phyloP scores from a whole-genome alignment of 176 grass and related monocot genomes.

The Aegilops umbellulata region DNA sequence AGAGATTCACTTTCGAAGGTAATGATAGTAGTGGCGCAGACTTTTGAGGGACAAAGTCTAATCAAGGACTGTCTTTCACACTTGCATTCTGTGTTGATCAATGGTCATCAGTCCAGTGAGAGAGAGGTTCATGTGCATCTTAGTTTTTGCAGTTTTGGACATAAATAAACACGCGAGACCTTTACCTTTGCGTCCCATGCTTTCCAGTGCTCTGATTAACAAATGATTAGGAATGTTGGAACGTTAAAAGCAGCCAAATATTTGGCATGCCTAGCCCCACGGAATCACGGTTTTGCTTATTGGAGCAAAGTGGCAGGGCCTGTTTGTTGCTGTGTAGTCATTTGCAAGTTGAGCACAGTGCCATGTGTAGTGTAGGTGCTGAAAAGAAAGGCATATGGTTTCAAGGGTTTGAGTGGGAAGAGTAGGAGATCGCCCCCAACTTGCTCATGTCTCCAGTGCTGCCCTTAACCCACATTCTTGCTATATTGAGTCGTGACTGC shows the following conservation, averaged over 20 bases:
- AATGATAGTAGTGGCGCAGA: constrained; percentile 29
- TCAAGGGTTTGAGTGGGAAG: constrained; percentile 11
- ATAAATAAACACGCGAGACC: not conserved
- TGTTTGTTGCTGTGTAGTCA: constrained; percentile 10
- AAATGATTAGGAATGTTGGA: constrained; percentile 16
- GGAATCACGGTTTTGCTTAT: not conserved
- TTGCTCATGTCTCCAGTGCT: constrained; percentile 23
- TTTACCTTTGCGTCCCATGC: not conserved
- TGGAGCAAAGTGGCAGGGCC: constrained; percentile 2
- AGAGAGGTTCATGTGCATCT: not conserved
- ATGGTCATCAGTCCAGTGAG: not conserved
- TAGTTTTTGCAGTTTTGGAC: not conserved
- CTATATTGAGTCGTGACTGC: constrained; percentile 3
- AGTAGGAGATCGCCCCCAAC: constrained; percentile 24
- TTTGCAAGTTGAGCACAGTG: constrained; percentile 33
- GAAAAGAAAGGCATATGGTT: not conserved
- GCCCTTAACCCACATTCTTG: not conserved
- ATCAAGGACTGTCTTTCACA: constrained; percentile 13
- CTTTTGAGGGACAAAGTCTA: constrained; percentile 35
- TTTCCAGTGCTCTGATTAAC: not conserved
- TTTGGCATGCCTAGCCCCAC: not conserved
- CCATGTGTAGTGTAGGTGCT: not conserved
- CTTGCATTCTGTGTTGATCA: not conserved
- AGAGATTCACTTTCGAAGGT: constrained; percentile 39
- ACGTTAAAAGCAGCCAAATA: constrained; percentile 6